phyloP scores from a whole-genome alignment of 306 rosid species.

The Morella rubra region DNA sequence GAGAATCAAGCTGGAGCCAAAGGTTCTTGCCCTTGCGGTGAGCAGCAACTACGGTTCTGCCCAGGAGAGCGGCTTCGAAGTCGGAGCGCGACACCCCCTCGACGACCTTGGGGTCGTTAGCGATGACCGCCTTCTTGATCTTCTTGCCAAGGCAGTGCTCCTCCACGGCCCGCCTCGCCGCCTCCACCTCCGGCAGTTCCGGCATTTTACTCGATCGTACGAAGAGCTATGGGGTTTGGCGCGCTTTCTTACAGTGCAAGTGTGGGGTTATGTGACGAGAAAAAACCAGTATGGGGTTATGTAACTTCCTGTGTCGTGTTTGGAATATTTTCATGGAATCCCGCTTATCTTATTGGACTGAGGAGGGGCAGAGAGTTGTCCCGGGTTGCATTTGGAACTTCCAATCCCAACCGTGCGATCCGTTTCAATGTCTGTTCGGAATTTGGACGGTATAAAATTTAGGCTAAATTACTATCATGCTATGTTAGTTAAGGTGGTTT shows the following conservation, averaged over 20 bases:
- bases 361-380: too few relatives aligned
- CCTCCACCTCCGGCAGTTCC: constrained; percentile 97
- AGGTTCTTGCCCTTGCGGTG: constrained; percentile 80
- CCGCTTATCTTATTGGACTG: too few relatives aligned
- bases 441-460: too few relatives aligned
- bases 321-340: not conserved
- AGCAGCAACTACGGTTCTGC: constrained; percentile 60
- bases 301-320: not conserved
- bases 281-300: not conserved
- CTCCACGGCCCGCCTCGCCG: constrained; percentile 81
- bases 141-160: constrained; percentile 79
- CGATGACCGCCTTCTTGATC: constrained; percentile 56
- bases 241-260: constrained; percentile 32
- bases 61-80: constrained; percentile 68
- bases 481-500: too few relatives aligned
- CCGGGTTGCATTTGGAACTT: too few relatives aligned
- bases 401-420: too few relatives aligned
- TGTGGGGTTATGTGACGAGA: not conserved
- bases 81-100: constrained; percentile 67
- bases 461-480: too few relatives aligned
- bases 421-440: too few relatives aligned
- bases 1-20: constrained; percentile 86
- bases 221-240: constrained; percentile 23
- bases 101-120: constrained; percentile 84
- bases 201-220: constrained; percentile 54